Evolutionary conservation across 305 asterid genomes (phyloP).

Genomic region (Fraxinus ornus): DNA sequence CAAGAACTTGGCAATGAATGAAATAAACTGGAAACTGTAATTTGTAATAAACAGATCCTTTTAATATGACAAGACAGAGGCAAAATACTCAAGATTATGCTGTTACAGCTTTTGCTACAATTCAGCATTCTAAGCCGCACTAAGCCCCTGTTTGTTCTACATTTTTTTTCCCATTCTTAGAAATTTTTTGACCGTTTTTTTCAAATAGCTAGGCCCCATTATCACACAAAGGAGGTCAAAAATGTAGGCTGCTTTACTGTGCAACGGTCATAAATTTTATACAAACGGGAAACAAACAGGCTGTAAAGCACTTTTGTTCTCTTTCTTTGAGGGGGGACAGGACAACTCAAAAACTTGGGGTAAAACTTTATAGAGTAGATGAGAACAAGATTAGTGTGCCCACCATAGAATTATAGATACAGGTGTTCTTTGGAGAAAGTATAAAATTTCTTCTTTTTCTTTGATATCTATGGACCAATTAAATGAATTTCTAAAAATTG

Average conservation of each 20-base stretch:
- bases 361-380: not conserved
- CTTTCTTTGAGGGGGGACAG: not conserved
- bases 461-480: not conserved
- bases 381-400: not conserved
- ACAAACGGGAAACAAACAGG: too few relatives aligned
- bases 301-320: not conserved
- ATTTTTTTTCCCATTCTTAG: too few relatives aligned
- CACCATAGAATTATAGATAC: not conserved
- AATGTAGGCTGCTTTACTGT: too few relatives aligned
- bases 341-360: not conserved
- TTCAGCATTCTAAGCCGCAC: not conserved
- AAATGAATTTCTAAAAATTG: not conserved
- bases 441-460: not conserved
- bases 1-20: constrained; percentile 1
- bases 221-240: too few relatives aligned
- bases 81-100: not conserved
- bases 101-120: not conserved
- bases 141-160: too few relatives aligned
- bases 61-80: not conserved
- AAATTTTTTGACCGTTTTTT: too few relatives aligned
- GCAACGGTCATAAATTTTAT: too few relatives aligned
- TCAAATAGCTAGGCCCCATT: too few relatives aligned
- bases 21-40: not conserved
- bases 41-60: not conserved
- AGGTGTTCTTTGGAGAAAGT: not conserved